Conservation (phyloP, 345 rosid species). For the Syzygium aromaticum region DNA sequence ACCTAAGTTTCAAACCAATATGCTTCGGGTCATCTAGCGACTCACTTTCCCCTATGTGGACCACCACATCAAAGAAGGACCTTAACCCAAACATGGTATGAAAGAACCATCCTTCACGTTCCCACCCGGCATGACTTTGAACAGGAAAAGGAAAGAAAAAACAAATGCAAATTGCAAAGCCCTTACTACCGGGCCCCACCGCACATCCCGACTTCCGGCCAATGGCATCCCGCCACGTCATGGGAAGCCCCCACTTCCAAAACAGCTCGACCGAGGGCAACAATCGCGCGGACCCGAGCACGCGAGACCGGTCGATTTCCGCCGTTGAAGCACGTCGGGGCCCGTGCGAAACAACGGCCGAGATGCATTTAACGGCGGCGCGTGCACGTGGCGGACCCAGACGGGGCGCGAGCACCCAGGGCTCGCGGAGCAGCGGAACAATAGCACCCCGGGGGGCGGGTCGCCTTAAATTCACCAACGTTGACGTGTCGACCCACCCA, state of each 20-base stretch:
- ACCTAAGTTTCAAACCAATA: neutral
- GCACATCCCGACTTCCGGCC: neutral
- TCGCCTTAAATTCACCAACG: conserved; percentile 35
- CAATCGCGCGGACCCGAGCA: neutral
- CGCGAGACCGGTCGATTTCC: neutral
- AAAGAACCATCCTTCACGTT: neutral
- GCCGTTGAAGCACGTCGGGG: neutral
- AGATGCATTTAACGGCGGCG: neutral
- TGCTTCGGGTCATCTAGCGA: neutral
- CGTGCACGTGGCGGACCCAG: neutral
- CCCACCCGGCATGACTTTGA: neutral
- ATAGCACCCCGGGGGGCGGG: neutral
- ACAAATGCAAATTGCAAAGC: neutral
- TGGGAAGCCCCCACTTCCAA: neutral
- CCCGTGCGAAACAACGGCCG: neutral
- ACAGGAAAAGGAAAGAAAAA: neutral
- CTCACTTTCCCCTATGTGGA: neutral
- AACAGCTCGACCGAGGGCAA: neutral
- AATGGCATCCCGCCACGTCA: neutral
- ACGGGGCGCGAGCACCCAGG: neutral
- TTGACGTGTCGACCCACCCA: conserved; percentile 31
- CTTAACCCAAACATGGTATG: neutral
- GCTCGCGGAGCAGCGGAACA: conserved; percentile 6
- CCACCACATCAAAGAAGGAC: neutral
- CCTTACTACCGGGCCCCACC: neutral